Conservation (phyloP, 805 yeast genomes). For the Metschnikowia lunata region DNA sequence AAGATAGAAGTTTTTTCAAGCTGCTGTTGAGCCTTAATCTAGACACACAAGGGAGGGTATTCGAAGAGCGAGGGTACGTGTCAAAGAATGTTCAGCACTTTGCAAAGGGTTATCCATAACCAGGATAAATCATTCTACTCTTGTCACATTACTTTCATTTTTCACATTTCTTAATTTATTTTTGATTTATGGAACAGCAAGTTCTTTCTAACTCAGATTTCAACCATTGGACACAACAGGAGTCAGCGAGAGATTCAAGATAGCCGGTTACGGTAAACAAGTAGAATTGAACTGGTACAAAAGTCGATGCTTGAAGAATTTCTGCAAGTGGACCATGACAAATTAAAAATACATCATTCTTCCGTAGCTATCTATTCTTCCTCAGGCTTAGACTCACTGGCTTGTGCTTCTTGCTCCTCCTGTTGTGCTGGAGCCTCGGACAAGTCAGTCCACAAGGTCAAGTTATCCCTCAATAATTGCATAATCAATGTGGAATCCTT, state of each 20-base stretch:
- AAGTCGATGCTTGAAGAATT: slow-evolving; percentile 9
- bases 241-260: slow-evolving; percentile 6
- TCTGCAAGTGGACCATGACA: slow-evolving; percentile 12
- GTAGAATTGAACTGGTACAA: slow-evolving; percentile 17
- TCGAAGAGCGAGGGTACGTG: too few relatives aligned
- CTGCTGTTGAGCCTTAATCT: too few relatives aligned
- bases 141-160: background rate
- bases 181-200: slow-evolving; percentile 9
- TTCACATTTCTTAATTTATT: slow-evolving; percentile 1
- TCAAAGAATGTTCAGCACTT: too few relatives aligned
- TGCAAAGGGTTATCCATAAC: too few relatives aligned
- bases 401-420: slow-evolving; percentile 29
- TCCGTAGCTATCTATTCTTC: slow-evolving; percentile 22
- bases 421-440: slow-evolving; percentile 60
- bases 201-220: slow-evolving; percentile 5
- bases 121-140: too few relatives aligned
- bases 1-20: too few relatives aligned
- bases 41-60: too few relatives aligned
- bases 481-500: slow-evolving; percentile 97
- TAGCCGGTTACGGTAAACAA: slow-evolving; percentile 15
- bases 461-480: slow-evolving; percentile 98
- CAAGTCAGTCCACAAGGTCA: slow-evolving; percentile 98
- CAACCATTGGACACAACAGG: slow-evolving; percentile 2
- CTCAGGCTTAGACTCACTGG: slow-evolving; percentile 22
- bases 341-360: slow-evolving; percentile 10